phyloP scores from a whole-genome alignment of 2,329 filamentous ascomycete species.

The Madurella mycetomatis region DNA sequence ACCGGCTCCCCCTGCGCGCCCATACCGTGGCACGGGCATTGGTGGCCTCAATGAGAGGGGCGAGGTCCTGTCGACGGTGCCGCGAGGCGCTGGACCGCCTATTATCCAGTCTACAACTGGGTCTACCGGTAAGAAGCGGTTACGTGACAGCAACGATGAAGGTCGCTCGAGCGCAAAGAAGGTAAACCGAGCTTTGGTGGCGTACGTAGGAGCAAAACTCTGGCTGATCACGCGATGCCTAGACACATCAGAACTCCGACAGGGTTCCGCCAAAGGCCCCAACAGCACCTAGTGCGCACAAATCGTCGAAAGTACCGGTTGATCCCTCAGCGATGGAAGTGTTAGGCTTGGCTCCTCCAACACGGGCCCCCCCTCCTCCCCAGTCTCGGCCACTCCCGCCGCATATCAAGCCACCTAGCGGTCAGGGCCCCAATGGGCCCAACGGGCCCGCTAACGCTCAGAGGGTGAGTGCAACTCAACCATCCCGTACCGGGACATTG shows the following conservation, averaged over 20 bases:
- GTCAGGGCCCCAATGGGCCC: neutral
- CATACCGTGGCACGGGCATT: slow-evolving; percentile 20
- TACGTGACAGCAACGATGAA: slow-evolving; percentile 36
- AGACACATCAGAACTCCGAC: slow-evolving; percentile 16
- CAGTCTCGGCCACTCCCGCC: slow-evolving; percentile 5
- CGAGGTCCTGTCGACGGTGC: slow-evolving; percentile 23
- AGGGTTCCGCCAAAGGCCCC: slow-evolving; percentile 17
- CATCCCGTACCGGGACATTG: neutral
- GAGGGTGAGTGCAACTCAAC: slow-evolving; percentile 9
- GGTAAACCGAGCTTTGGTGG: slow-evolving; percentile 3
- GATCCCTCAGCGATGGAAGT: slow-evolving; percentile 52
- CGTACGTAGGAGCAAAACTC: neutral
- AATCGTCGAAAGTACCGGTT: slow-evolving; percentile 27
- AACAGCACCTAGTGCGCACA: slow-evolving; percentile 10
- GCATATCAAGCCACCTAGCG: slow-evolving; percentile 2
- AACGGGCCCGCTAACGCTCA: slow-evolving; percentile 2
- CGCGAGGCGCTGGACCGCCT: slow-evolving; percentile 28
- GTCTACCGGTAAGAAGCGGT: slow-evolving; percentile 39
- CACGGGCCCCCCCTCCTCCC: slow-evolving; percentile 16
- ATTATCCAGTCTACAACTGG: slow-evolving; percentile 36
- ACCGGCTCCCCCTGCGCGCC: slow-evolving; percentile 4
- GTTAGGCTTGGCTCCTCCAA: slow-evolving; percentile 45
- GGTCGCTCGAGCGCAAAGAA: slow-evolving; percentile 18
- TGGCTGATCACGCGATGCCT: neutral
- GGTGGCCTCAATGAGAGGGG: slow-evolving; percentile 31